Conservation (phyloP, 306 rosid species). For the Parietaria judaica region DNA sequence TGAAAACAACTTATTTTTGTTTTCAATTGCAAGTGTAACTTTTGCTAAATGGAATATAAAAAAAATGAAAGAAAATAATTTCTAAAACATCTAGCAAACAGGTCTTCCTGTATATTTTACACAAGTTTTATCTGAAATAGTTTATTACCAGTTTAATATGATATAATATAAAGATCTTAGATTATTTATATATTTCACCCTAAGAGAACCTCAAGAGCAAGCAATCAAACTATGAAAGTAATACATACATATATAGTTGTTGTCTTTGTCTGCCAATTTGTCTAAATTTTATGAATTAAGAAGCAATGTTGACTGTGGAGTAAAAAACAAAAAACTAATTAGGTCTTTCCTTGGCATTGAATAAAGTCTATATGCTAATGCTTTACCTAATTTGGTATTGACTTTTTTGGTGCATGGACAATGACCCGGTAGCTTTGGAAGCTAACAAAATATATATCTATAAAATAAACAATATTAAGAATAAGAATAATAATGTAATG, state of each 20-base stretch:
- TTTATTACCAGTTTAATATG: too few species aligned
- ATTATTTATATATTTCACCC: neutral
- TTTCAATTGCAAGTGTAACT: too few species aligned
- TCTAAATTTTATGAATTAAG: neutral
- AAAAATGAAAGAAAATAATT: too few species aligned
- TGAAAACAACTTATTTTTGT: too few species aligned
- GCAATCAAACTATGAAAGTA: neutral
- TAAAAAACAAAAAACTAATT: neutral
- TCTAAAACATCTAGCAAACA: too few species aligned
- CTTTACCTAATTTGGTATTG: constrained; percentile 10
- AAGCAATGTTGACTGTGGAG: neutral
- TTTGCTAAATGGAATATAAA: too few species aligned
- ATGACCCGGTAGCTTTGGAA: neutral
- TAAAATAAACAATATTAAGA: neutral
- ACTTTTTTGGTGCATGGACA: constrained; percentile 6
- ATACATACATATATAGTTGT: neutral
- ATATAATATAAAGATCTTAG: neutral
- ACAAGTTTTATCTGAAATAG: too few species aligned
- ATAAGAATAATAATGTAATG: too few species aligned
- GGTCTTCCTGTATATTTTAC: too few species aligned
- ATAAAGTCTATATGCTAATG: neutral
- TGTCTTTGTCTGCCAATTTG: neutral
- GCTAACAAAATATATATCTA: neutral
- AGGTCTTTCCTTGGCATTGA: neutral
- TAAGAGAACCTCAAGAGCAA: neutral